These are phyloP conservation scores for Juglanconis juglandina DNA, from an alignment of 2,329 filamentous ascomycete species.

Conservation along the genomic window DNA sequence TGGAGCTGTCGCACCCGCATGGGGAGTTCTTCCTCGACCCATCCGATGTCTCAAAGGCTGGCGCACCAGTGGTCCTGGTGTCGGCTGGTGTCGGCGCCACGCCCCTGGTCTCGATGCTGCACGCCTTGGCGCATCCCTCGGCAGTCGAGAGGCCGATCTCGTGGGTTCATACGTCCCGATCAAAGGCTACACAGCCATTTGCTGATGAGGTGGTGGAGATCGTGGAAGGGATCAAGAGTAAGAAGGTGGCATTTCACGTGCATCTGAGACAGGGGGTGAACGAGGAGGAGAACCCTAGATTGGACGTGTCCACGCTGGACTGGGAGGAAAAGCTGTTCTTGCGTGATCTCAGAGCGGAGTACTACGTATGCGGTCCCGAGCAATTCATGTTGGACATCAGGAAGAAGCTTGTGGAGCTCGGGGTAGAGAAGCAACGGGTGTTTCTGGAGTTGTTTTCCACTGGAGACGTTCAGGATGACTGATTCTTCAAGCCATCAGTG, in stretches of 20 bases:
- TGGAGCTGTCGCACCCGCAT: slow-evolving; percentile 53
- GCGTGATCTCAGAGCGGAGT: slow-evolving; percentile 53
- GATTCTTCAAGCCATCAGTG: too few relatives aligned
- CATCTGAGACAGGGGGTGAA: slow-evolving; percentile 58
- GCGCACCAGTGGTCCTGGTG: slow-evolving; percentile 59
- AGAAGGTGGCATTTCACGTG: slow-evolving; percentile 44
- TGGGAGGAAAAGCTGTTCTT: slow-evolving; percentile 52
- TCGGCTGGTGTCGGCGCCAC: slow-evolving; percentile 68
- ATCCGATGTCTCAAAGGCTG: slow-evolving; percentile 33
- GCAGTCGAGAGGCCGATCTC: slow-evolving; percentile 46
- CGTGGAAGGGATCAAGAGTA: slow-evolving; percentile 40
- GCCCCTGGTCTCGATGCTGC: slow-evolving; percentile 63
- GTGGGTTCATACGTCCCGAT: slow-evolving; percentile 61
- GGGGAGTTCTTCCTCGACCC: slow-evolving; percentile 62
- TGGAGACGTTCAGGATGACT: slow-evolving; percentile 36
- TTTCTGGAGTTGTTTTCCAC: slow-evolving; percentile 68
- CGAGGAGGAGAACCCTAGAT: slow-evolving; percentile 40
- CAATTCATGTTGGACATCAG: slow-evolving; percentile 65
- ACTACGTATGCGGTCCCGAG: slow-evolving; percentile 70
- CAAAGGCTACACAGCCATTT: slow-evolving; percentile 53
- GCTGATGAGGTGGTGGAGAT: slow-evolving; percentile 42
- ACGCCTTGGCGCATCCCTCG: slow-evolving; percentile 40
- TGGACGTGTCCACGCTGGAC: slow-evolving; percentile 57
- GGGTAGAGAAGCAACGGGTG: slow-evolving; percentile 57
- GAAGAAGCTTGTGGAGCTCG: slow-evolving; percentile 48